Conservation (phyloP, 208 protist species). For the Trichomonas gallinae region DNA sequence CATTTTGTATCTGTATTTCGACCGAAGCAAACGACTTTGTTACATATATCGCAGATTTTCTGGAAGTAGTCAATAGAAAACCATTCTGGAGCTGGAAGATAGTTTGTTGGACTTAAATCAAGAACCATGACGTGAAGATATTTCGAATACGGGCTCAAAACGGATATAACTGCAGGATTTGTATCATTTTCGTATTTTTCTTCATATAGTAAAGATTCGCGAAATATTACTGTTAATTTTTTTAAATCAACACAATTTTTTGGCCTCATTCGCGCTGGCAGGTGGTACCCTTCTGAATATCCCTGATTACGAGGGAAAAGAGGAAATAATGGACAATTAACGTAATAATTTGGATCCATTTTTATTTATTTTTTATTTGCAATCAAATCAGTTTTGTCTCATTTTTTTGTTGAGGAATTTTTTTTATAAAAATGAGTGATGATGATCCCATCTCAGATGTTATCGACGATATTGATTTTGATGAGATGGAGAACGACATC, state of each 20-base stretch:
- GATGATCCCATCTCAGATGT: not conserved
- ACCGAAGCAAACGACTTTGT: not conserved
- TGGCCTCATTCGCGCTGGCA: not conserved
- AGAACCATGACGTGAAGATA: not conserved
- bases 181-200: not conserved
- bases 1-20: not conserved
- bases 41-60: not conserved
- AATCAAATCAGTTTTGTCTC: no score
- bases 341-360: not conserved
- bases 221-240: not conserved
- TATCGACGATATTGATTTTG: not conserved
- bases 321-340: not conserved
- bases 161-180: not conserved
- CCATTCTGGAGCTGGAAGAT: not conserved
- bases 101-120: not conserved
- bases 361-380: not conserved
- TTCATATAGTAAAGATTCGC: not conserved
- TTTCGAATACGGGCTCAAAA: not conserved
- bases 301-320: not conserved
- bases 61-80: not conserved
- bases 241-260: not conserved
- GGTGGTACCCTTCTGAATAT: not conserved
- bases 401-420: no score
- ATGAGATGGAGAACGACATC: constrained; percentile 19
- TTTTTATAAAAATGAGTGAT: not conserved